Evolutionary conservation across 192 early-diverging fungal species (phyloP), one percentile per base, ranked within the genome.

Genomic region (Mortierella claussenii): DNA sequence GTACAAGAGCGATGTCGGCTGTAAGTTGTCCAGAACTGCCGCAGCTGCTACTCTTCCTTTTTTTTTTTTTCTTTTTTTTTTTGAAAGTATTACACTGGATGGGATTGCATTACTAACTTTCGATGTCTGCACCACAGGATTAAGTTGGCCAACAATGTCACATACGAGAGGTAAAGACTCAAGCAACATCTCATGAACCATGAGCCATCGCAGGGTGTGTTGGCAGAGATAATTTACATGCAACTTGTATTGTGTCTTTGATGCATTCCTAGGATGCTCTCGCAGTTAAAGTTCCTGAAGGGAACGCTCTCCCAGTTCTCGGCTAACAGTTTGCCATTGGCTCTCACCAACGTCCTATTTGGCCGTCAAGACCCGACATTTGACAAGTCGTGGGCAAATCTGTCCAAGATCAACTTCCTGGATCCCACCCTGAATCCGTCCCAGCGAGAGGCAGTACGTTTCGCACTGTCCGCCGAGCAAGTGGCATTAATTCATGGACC

Each of bases 401-500:
- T 76, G 3, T 67, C 63, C 12, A 67, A 78, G 26, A 36, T 83
- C 12, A 65, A 80, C 26, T 88, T 87, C 30, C 83, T 86, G 30
- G 88, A 96, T 57, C 46, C 62, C 21, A 79, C 68, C 1, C 76
- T 96, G 11, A 95, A 96, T 63, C 79, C 73, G 2, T 87, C 87
- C 13, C 95, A 96, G 66, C 79, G 74, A 28, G 81, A 82, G n/a
- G 95, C 93, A 0, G 89, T 96, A 2, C 60, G 60, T 18, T 82
- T 87, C 55, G 87, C 88, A 0, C 65, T 94, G 21, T 71, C 64
- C 0, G 84, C 92, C 0, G 62, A 86, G 21, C 87, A 93, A 8
- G 62, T 95, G 3, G 89, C 91, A 5, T 79, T 96, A 47, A 85
- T 95, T 33, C 95, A 96, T 60, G 93, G 95, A 24, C 94, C 94